phyloP scores from a whole-genome alignment of 2,329 filamentous ascomycete species.

The Exophiala sp. region DNA sequence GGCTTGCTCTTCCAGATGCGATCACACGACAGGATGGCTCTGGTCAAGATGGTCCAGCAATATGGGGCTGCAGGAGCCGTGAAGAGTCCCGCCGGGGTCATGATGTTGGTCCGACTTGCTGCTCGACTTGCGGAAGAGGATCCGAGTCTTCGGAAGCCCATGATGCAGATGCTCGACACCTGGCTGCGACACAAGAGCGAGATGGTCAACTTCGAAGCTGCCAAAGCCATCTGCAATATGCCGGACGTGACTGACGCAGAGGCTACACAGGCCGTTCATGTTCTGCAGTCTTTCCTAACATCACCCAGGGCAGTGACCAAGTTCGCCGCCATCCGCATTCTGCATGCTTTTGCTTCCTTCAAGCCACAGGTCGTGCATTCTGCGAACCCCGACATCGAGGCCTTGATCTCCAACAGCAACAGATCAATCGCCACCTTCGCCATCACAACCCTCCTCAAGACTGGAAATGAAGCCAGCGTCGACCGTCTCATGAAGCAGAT shows the following conservation, averaged over 20 bases:
- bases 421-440: constrained; percentile 97
- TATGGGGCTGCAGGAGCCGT: constrained; percentile 86
- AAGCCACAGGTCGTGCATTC: constrained; percentile 86
- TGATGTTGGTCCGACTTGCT: constrained; percentile 87
- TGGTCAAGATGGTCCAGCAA: constrained; percentile 99
- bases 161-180: constrained; percentile 93
- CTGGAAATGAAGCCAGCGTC: constrained; percentile 93
- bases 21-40: constrained; percentile 91
- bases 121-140: constrained; percentile 94
- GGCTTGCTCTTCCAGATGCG: constrained; percentile 97
- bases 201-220: constrained; percentile 98
- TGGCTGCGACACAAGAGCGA: constrained; percentile 98
- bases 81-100: constrained; percentile 87
- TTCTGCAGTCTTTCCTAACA: constrained; percentile 92
- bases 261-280: constrained; percentile 85
- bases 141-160: constrained; percentile 77
- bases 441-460: constrained; percentile 96
- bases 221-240: constrained; percentile 95
- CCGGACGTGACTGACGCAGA: constrained; percentile 87
- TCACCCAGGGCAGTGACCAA: constrained; percentile 94
- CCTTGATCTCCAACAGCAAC: constrained; percentile 93
- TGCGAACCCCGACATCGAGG: constrained; percentile 96
- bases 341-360: constrained; percentile 94
- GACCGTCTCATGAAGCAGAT: constrained; percentile 99
- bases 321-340: constrained; percentile 91